phyloP scores from a whole-genome alignment of 108 stramenopile species.

The Seminavis robusta region DNA sequence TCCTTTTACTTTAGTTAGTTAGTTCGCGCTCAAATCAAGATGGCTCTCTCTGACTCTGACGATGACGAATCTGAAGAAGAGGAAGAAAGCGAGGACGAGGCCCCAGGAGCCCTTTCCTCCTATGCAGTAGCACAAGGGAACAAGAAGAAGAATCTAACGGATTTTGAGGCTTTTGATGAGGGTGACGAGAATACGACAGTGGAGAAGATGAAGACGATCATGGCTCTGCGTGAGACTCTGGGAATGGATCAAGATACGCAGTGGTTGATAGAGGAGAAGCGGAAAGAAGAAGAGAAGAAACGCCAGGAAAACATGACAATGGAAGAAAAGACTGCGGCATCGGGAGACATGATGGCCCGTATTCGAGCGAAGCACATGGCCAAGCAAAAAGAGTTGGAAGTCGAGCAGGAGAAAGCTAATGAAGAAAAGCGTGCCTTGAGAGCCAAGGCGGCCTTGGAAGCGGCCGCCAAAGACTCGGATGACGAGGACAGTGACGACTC shows the following conservation, averaged over 20 bases:
- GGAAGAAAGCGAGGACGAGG: not conserved
- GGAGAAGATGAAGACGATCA: slow-evolving; percentile 5
- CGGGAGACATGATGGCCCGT: slow-evolving; percentile 8
- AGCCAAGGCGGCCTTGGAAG: not conserved
- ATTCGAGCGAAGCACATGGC: slow-evolving; percentile 7
- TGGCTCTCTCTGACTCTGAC: too few species aligned
- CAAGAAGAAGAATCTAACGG: slow-evolving; percentile 1
- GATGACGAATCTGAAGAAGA: not conserved
- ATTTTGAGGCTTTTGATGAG: slow-evolving; percentile 14
- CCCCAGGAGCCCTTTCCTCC: not conserved
- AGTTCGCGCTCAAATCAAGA: too few species aligned
- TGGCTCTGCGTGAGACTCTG: slow-evolving; percentile 8
- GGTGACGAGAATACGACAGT: slow-evolving; percentile 9
- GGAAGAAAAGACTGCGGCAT: slow-evolving; percentile 6
- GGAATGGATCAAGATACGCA: slow-evolving; percentile 10
- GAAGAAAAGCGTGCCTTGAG: not conserved
- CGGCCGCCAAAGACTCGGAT: not conserved
- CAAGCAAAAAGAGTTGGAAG: slow-evolving; percentile 1
- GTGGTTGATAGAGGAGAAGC: slow-evolving; percentile 5
- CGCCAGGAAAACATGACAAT: slow-evolving; percentile 5
- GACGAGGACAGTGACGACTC: not conserved
- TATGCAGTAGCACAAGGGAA: not conserved
- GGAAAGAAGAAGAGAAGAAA: slow-evolving; percentile 1
- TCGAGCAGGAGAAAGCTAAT: not conserved
- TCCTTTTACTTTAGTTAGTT: too few species aligned